Conservation (phyloP, 495 filamentous ascomycete species). For the Articulospora tetracladia region DNA sequence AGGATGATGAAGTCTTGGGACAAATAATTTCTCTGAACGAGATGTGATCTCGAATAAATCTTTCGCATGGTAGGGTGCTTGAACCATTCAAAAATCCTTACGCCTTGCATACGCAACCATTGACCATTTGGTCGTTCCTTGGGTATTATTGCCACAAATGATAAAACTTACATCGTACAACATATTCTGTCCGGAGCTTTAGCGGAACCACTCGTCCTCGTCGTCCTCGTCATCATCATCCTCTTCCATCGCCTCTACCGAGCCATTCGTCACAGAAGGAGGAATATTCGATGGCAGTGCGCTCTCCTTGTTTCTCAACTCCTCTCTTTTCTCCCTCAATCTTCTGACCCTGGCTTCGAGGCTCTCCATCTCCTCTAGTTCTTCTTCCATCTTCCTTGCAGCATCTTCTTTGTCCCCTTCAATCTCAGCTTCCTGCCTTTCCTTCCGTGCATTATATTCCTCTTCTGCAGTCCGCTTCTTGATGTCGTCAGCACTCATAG, state of each 20-base stretch:
- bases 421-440: constrained; percentile 57
- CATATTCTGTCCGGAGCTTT: not conserved
- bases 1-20: too few relatives aligned
- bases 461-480: constrained; percentile 61
- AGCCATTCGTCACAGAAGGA: not conserved
- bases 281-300: not conserved
- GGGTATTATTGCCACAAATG: not conserved
- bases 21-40: too few relatives aligned
- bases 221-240: constrained; percentile 5
- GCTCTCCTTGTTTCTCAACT: constrained; percentile 33
- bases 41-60: too few relatives aligned
- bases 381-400: constrained; percentile 71
- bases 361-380: constrained; percentile 93
- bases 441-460: constrained; percentile 44
- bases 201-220: constrained; percentile 2
- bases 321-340: constrained; percentile 66
- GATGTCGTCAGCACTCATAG: constrained; percentile 67
- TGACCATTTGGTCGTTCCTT: not conserved
- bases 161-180: not conserved
- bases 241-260: not conserved
- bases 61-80: too few relatives aligned
- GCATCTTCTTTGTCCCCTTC: constrained; percentile 86
- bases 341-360: constrained; percentile 75
- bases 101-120: too few relatives aligned
- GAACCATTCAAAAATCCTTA: too few relatives aligned